Percentiles rank a stretch among this genome's conserved stretches.
These are phyloP conservation scores for Malassezia psittaci DNA, from an alignment of 1,284 basidiomycete genomes.

Conservation along the genomic window DNA sequence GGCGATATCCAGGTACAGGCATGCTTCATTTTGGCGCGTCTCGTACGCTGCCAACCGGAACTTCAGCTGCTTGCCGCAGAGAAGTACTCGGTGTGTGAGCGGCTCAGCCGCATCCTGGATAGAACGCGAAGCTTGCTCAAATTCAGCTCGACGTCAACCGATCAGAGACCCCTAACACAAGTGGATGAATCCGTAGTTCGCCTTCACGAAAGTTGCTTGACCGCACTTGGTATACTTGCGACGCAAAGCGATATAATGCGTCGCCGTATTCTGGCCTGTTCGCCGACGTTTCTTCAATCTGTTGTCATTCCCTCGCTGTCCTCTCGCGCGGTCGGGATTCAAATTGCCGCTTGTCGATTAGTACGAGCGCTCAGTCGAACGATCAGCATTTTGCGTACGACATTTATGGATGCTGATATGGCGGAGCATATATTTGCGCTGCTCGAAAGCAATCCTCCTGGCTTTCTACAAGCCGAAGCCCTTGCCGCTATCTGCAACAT, in stretches of 20 bases:
- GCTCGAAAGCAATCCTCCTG: conserved; percentile 23
- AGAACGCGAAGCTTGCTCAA: conserved; percentile 11
- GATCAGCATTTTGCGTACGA: conserved; percentile 35
- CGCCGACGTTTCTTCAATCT: conserved; percentile 27
- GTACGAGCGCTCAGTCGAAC: conserved; percentile 33
- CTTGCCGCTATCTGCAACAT: conserved; percentile 38
- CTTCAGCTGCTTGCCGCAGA: conserved; percentile 29
- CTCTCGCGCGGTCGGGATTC: conserved; percentile 30
- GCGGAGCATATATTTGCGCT: conserved; percentile 29
- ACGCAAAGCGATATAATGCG: conserved; percentile 35
- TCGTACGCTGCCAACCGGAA: conserved; percentile 28
- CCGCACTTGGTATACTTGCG: conserved; percentile 29
- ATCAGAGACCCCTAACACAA: neutral
- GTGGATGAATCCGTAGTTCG: conserved; percentile 26
- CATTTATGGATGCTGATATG: conserved; percentile 36
- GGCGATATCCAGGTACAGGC: conserved; percentile 29
- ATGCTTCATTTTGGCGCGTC: conserved; percentile 28
- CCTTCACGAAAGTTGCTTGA: conserved; percentile 31
- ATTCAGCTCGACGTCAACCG: neutral
- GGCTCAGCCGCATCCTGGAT: conserved; percentile 22
- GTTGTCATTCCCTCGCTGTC: conserved; percentile 24
- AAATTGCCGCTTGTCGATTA: conserved; percentile 33
- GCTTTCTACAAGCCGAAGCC: conserved; percentile 30
- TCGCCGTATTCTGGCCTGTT: conserved; percentile 25
- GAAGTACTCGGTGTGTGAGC: conserved; percentile 22